Evolutionary conservation across 2,329 filamentous ascomycete species (phyloP).

Genomic region (Diaporthe sp.): DNA sequence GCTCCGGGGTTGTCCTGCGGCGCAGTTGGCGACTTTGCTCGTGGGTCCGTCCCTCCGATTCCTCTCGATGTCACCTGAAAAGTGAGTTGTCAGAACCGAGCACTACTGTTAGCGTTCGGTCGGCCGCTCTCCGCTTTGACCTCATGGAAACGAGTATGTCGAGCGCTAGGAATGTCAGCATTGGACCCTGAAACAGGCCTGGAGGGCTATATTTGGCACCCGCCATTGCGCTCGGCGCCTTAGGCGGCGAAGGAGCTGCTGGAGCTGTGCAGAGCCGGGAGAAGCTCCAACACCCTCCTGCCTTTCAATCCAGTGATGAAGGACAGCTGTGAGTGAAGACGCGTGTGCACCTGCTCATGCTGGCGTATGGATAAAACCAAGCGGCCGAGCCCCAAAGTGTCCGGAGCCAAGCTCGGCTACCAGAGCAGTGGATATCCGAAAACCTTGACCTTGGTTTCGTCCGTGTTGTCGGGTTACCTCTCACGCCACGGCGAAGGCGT

Average conservation of each 20-base stretch:
- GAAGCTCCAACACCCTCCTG: too few relatives aligned
- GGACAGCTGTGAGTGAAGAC: neutral
- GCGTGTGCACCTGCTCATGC: neutral
- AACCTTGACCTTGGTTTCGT: neutral
- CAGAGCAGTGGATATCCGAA: neutral
- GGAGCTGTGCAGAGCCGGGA: neutral
- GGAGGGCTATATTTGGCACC: constrained; percentile 16
- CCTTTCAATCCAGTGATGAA: neutral
- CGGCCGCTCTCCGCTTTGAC: neutral
- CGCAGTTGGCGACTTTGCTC: constrained; percentile 3
- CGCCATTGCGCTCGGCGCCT: neutral
- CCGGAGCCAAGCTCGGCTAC: neutral
- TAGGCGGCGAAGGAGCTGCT: neutral
- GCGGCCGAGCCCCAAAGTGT: neutral
- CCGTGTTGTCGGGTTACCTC: neutral
- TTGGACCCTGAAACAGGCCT: constrained; percentile 19
- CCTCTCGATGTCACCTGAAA: constrained; percentile 8
- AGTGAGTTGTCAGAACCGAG: constrained; percentile 2
- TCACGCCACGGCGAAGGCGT: neutral
- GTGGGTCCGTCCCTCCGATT: neutral
- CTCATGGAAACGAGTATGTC: neutral
- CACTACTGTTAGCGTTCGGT: neutral
- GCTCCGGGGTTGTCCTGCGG: neutral
- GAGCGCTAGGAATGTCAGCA: neutral
- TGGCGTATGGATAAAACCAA: neutral